A percentile compares a stretch with the other conserved stretches of the same genome.
These are phyloP conservation scores for Tuber microsphaerosporum DNA, from an alignment of 495 filamentous ascomycete species.

Conservation along the genomic window DNA sequence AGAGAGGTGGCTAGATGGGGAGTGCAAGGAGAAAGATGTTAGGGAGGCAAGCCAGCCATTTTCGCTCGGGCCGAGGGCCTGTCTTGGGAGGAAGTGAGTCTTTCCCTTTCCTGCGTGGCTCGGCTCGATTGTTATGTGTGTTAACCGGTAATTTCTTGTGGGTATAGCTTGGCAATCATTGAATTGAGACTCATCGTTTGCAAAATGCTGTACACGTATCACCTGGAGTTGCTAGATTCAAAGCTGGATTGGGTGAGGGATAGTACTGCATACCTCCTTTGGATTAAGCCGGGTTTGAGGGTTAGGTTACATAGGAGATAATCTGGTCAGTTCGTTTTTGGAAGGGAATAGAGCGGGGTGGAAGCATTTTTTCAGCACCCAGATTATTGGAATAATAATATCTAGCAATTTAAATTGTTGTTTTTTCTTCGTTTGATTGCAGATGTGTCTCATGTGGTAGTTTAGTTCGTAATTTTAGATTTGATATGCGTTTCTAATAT, in stretches of 20 bases:
- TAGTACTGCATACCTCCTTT: slow-evolving; percentile 42
- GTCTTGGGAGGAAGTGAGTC: slow-evolving; percentile 8
- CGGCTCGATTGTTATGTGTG: not conserved
- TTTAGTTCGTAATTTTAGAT: not conserved
- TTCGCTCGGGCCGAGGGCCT: slow-evolving; percentile 20
- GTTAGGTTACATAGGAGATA: slow-evolving; percentile 16
- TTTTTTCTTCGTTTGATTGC: not conserved
- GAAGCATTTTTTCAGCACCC: not conserved
- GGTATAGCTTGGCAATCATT: slow-evolving; percentile 40
- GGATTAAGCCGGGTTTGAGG: slow-evolving; percentile 43
- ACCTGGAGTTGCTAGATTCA: slow-evolving; percentile 41
- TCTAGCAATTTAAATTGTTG: not conserved
- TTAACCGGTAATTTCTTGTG: slow-evolving; percentile 15
- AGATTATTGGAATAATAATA: not conserved
- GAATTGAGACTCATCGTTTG: slow-evolving; percentile 44
- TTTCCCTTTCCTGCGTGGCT: not conserved
- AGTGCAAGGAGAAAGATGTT: slow-evolving; percentile 24
- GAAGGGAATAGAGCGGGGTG: not conserved
- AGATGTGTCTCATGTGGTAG: not conserved
- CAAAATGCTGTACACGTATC: slow-evolving; percentile 43
- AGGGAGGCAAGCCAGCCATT: slow-evolving; percentile 41
- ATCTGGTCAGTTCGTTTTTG: not conserved
- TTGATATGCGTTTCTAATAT: not conserved
- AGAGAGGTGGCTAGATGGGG: slow-evolving; percentile 40
- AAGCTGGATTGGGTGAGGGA: slow-evolving; percentile 41